Percentiles rank a stretch among this genome's conserved stretches.
These are phyloP conservation scores for Synchytrium microbalum DNA, from an alignment of 371 early-diverging fungal species.

Conservation along the genomic window DNA sequence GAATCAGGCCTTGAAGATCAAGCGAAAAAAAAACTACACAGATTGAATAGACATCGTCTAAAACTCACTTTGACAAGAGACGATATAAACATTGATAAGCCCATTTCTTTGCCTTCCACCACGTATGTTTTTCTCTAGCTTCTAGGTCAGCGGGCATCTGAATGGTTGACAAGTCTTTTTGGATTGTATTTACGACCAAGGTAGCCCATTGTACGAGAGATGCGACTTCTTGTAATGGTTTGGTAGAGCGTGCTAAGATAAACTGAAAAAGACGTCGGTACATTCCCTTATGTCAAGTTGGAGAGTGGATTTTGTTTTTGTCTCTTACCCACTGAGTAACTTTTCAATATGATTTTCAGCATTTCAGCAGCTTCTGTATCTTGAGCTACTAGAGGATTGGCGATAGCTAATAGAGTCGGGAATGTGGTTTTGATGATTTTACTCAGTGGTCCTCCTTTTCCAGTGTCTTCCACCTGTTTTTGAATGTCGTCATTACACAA, in stretches of 20 bases:
- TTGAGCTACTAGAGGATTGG: slow-evolving; percentile 42
- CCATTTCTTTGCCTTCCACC: slow-evolving; percentile 94
- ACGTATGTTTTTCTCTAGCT: slow-evolving; percentile 67
- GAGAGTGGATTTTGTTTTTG: slow-evolving; percentile 13
- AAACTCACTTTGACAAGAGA: slow-evolving; percentile 48
- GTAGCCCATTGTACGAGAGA: slow-evolving; percentile 80
- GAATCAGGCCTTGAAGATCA: no score
- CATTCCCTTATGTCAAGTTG: slow-evolving; percentile 25
- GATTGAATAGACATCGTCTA: no score
- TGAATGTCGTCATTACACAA: no score
- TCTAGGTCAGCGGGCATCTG: slow-evolving; percentile 42
- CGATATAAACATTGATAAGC: slow-evolving; percentile 75
- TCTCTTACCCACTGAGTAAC: slow-evolving; percentile 63
- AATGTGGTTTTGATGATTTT: slow-evolving; percentile 64
- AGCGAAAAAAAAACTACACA: no score
- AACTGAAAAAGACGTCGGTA: background rate
- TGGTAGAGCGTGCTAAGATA: slow-evolving; percentile 46
- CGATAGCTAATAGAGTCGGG: slow-evolving; percentile 64
- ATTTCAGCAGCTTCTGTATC: slow-evolving; percentile 76
- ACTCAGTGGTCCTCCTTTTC: slow-evolving; percentile 52
- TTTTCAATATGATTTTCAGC: slow-evolving; percentile 70
- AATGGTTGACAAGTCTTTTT: slow-evolving; percentile 46
- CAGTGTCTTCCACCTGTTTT: slow-evolving; percentile 43
- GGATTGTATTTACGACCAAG: slow-evolving; percentile 67
- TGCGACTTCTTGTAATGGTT: slow-evolving; percentile 53